These are phyloP conservation scores for Endoconidiophora laricicola DNA, from an alignment of 2,329 filamentous ascomycete species.

Conservation along the genomic window DNA sequence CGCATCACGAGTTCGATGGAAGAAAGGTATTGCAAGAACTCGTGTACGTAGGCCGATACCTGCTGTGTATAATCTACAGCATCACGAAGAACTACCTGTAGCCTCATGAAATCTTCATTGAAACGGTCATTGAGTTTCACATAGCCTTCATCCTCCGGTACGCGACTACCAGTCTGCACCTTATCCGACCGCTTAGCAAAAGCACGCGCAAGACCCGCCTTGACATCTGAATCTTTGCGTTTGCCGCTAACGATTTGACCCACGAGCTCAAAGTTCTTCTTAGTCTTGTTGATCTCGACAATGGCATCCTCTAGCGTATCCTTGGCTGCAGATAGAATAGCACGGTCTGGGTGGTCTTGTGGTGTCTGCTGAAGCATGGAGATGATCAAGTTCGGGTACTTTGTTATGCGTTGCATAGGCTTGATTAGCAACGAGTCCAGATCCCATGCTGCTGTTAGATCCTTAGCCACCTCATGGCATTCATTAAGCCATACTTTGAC, in stretches of 20 bases:
- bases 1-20: conserved; percentile 73
- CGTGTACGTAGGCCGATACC: conserved; percentile 60
- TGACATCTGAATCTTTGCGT: conserved; percentile 75
- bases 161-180: conserved; percentile 41
- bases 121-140: conserved; percentile 70
- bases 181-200: conserved; percentile 84
- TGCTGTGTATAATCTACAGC: conserved; percentile 87
- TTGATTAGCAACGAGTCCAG: conserved; percentile 93
- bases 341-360: conserved; percentile 65
- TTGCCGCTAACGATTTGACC: conserved; percentile 68
- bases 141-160: conserved; percentile 69
- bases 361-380: conserved; percentile 68
- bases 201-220: conserved; percentile 68
- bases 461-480: conserved; percentile 81
- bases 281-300: conserved; percentile 83
- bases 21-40: conserved; percentile 63
- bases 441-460: conserved; percentile 88
- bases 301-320: conserved; percentile 46
- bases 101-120: conserved; percentile 75
- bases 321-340: conserved; percentile 39
- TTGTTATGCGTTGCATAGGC: conserved; percentile 83
- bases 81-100: conserved; percentile 84
- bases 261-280: conserved; percentile 85
- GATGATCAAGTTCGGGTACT: conserved; percentile 76
- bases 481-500: conserved; percentile 79